phyloP scores from a whole-genome alignment of 495 filamentous ascomycete genomes.

The Coniosporium apollinis region DNA sequence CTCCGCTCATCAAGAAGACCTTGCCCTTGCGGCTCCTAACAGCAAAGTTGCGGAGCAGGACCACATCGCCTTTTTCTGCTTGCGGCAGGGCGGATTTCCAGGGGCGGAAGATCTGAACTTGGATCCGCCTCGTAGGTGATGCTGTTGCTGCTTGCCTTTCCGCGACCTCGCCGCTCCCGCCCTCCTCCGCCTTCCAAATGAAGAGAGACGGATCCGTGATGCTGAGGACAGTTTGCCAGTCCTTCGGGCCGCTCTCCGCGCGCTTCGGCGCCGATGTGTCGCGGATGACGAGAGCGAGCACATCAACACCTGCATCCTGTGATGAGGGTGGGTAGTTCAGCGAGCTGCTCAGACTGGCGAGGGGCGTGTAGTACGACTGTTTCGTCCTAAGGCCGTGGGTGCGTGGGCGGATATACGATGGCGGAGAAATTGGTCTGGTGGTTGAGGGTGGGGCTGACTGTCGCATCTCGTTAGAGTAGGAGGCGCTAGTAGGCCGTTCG shows the following conservation, averaged over 20 bases:
- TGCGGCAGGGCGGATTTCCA: constrained; percentile 53
- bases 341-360: constrained; percentile 36
- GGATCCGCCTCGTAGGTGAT: constrained; percentile 3
- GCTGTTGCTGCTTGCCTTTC: too few relatives aligned
- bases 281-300: constrained; percentile 50
- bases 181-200: background rate
- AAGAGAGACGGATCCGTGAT: constrained; percentile 46
- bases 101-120: constrained; percentile 58
- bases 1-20: constrained; percentile 30
- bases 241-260: constrained; percentile 46
- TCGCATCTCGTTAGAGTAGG: too few relatives aligned
- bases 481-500: too few relatives aligned
- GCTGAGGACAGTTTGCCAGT: constrained; percentile 51
- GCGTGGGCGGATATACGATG: too few relatives aligned
- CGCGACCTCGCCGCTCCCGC: background rate
- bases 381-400: constrained; percentile 38
- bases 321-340: constrained; percentile 16
- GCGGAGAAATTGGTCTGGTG: too few relatives aligned
- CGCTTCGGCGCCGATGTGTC: constrained; percentile 35
- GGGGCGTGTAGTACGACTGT: constrained; percentile 48
- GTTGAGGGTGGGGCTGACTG: too few relatives aligned
- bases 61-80: constrained; percentile 50
- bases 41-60: constrained; percentile 60
- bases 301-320: constrained; percentile 29
- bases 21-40: constrained; percentile 38